Evolutionary conservation across 441 rosid species (phyloP).

Genomic region (Rhodomyrtus psidioides): DNA sequence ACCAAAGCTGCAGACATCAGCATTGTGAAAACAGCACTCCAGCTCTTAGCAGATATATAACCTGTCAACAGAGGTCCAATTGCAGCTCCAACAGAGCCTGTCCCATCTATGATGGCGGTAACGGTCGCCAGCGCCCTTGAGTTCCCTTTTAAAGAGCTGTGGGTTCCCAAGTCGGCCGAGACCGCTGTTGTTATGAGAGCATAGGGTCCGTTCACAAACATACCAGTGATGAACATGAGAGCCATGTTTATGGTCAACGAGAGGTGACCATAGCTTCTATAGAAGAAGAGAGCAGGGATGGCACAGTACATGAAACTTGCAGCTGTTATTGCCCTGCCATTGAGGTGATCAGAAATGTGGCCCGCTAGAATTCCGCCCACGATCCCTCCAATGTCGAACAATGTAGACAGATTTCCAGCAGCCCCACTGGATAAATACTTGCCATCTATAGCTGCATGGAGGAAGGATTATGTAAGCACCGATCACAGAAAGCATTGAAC

Average conservation of each 20-base stretch:
- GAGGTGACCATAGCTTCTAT: slow-evolving; percentile 70
- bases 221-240: slow-evolving; percentile 77
- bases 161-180: slow-evolving; percentile 91
- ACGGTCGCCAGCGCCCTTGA: slow-evolving; percentile 89
- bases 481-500: neutral
- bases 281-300: slow-evolving; percentile 80
- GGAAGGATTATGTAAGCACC: neutral
- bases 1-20: slow-evolving; percentile 91
- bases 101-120: slow-evolving; percentile 93
- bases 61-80: slow-evolving; percentile 87
- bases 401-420: slow-evolving; percentile 82
- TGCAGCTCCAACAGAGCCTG: slow-evolving; percentile 97
- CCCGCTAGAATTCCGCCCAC: slow-evolving; percentile 94
- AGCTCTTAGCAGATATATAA: slow-evolving; percentile 70
- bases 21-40: slow-evolving; percentile 87
- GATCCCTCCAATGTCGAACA: slow-evolving; percentile 92
- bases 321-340: slow-evolving; percentile 86
- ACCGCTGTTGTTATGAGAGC: slow-evolving; percentile 96
- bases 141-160: slow-evolving; percentile 77
- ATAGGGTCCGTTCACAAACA: slow-evolving; percentile 90
- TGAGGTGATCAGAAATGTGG: slow-evolving; percentile 68
- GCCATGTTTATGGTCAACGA: slow-evolving; percentile 51
- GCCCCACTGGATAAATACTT: slow-evolving; percentile 61
- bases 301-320: slow-evolving; percentile 91
- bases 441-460: slow-evolving; percentile 75